Base-by-base conservation (phyloP, 2,329 filamentous ascomycete genomes). In the Pezicula radicicola region DNA sequence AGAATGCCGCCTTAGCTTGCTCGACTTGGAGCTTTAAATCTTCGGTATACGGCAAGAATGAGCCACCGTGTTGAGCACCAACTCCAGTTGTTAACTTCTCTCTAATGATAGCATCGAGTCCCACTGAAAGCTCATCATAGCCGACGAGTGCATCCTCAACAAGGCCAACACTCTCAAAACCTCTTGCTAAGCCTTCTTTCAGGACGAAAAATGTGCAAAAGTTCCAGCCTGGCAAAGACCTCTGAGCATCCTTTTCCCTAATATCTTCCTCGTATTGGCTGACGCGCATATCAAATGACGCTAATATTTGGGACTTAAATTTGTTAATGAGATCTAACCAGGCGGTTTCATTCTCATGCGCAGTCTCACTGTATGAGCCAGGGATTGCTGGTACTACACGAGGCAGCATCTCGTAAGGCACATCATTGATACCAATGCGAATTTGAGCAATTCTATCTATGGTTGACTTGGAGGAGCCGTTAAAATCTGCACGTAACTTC, bases 151-250 rank as follows among this genome's bases (percentile, higher is more conserved):
- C 93, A 76, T 99, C 94, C 65, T 99, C 94, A 8, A 97, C 90
- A 9, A 99, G 76, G 1, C 95, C 95, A 3, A 97, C 92, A 66
- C 90, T 97, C 69, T 99, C 95, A 60, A 99, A 96, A 0, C 93
- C 95, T 59, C 90, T 82, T 1, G 94, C 93, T 35, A 99, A 74
- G 0, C 94, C 94, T 69, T 99, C 94, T 65, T 99, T 99, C 8
- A 99, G 78, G 15, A 99, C 92, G 68, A 99, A 99, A 68, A 99
- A 99, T 0, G 94, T 99, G 70, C 94, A 97, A 67, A 99, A 99
- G 66, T 99, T 99, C 94, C 94, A 99, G 0, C 94, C 94, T 0
- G 94, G 94, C 16, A 99, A 73, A 33, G 78, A 85, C 44, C 93
- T 81, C 68, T 97, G 92, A 0, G 87, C 82, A 61, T 97, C 93